Evolutionary conservation across 371 early-diverging fungal species (phyloP).

Genomic region (Encephalitozoon cuniculi): DNA sequence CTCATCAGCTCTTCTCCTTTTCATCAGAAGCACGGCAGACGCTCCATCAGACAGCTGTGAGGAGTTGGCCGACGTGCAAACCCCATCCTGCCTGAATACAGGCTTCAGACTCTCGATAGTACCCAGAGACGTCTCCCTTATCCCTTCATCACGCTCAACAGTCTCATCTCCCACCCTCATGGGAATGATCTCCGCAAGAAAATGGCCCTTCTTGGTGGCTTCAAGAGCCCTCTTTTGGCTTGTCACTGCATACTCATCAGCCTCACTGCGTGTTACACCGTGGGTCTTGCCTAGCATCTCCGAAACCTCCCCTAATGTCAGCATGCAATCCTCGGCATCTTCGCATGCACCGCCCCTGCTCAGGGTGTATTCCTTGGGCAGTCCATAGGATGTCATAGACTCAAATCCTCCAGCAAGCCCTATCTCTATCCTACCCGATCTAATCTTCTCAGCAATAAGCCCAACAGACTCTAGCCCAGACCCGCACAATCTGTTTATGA

Average conservation of each 20-base stretch:
- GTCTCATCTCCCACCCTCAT: slow-evolving; percentile 66
- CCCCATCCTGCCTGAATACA: slow-evolving; percentile 73
- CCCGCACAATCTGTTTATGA: slow-evolving; percentile 89
- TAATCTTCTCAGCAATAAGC: slow-evolving; percentile 76
- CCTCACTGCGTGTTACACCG: slow-evolving; percentile 69
- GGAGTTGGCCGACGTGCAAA: slow-evolving; percentile 87
- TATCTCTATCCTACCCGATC: slow-evolving; percentile 76
- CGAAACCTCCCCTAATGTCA: slow-evolving; percentile 81
- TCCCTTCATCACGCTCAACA: slow-evolving; percentile 77
- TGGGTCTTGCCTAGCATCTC: slow-evolving; percentile 84
- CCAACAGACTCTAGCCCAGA: slow-evolving; percentile 84
- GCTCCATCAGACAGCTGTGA: slow-evolving; percentile 96
- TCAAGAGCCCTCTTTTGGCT: slow-evolving; percentile 70
- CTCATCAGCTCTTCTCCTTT: slow-evolving; percentile 76
- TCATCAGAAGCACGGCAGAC: slow-evolving; percentile 84
- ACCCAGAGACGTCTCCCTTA: slow-evolving; percentile 73
- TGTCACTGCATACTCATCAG: slow-evolving; percentile 75
- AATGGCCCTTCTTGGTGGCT: slow-evolving; percentile 78
- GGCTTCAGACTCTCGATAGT: slow-evolving; percentile 74
- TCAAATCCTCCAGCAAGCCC: slow-evolving; percentile 96
- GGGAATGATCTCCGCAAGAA: slow-evolving; percentile 80
- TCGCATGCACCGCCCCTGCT: not conserved
- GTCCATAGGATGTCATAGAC: slow-evolving; percentile 80
- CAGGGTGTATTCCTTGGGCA: not conserved
- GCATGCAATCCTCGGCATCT: slow-evolving; percentile 59